Evolutionary conservation across 352 stramenopile genomes (phyloP).

Genomic region (Phytophthora multivora): DNA sequence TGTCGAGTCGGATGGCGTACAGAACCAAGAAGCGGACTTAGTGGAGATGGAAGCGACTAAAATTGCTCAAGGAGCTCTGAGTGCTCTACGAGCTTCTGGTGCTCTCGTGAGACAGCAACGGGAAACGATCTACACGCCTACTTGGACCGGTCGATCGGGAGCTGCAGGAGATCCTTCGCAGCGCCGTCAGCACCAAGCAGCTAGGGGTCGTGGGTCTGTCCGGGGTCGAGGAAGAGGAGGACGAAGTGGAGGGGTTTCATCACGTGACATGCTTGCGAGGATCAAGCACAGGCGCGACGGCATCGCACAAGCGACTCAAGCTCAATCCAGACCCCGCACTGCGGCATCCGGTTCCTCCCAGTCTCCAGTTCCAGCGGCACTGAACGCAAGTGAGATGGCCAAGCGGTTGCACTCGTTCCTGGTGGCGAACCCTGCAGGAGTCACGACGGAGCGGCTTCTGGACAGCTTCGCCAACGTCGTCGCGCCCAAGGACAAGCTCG

Average conservation of each 20-base stretch:
- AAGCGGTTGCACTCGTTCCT: constrained; percentile 89
- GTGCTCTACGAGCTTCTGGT: constrained; percentile 82
- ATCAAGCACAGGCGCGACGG: constrained; percentile 48
- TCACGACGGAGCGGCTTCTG: constrained; percentile 91
- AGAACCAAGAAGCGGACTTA: constrained; percentile 89
- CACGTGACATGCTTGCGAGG: constrained; percentile 69
- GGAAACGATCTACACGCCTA: constrained; percentile 66
- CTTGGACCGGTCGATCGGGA: constrained; percentile 80
- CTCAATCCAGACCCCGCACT: neutral
- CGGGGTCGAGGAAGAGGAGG: constrained; percentile 19
- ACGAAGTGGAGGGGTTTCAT: constrained; percentile 42
- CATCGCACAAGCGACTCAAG: constrained; percentile 15
- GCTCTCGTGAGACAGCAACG: constrained; percentile 71
- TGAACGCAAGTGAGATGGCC: constrained; percentile 63
- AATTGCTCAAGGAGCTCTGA: constrained; percentile 87
- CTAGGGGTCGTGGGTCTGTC: constrained; percentile 3
- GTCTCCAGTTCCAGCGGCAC: constrained; percentile 2
- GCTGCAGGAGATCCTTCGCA: constrained; percentile 68
- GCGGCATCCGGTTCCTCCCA: neutral
- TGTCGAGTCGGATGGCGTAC: constrained; percentile 87
- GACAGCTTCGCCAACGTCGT: constrained; percentile 86
- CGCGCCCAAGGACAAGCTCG: constrained; percentile 86
- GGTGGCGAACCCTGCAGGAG: constrained; percentile 43
- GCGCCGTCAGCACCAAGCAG: constrained; percentile 27
- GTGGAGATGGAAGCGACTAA: constrained; percentile 93